A percentile compares a stretch with the other conserved stretches of the same genome.
These are phyloP conservation scores for Coemansia sp. DNA, from an alignment of 192 early-diverging fungal genomes.

Conservation along the genomic window DNA sequence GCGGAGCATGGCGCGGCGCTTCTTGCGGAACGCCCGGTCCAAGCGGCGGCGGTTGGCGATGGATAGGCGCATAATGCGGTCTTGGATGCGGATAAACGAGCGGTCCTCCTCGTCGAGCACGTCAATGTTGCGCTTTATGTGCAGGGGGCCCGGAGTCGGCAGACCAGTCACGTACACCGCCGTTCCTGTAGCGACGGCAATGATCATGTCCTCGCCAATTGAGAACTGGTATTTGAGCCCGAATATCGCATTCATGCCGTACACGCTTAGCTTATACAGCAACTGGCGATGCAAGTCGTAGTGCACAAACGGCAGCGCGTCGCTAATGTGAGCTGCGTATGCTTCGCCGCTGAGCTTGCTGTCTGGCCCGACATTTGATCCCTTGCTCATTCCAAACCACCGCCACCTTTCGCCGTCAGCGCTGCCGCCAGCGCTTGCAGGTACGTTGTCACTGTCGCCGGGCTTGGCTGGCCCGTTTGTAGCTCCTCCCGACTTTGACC, in stretches of 20 bases:
- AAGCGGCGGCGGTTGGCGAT: slow-evolving; percentile 67
- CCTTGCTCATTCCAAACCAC: slow-evolving; percentile 14
- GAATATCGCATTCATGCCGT: slow-evolving; percentile 80
- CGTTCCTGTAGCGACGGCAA: slow-evolving; percentile 75
- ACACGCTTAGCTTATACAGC: slow-evolving; percentile 76
- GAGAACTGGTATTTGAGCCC: slow-evolving; percentile 61
- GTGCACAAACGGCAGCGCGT: slow-evolving; percentile 80
- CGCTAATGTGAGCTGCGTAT: slow-evolving; percentile 70
- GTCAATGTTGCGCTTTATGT: slow-evolving; percentile 73
- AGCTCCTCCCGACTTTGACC: slow-evolving; percentile 8
- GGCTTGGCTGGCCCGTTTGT: slow-evolving; percentile 1
- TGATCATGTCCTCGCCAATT: slow-evolving; percentile 59
- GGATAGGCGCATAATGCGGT: slow-evolving; percentile 66
- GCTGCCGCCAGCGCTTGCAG: background rate
- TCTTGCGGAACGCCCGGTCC: slow-evolving; percentile 56
- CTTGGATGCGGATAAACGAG: slow-evolving; percentile 69
- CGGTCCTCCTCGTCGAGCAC: slow-evolving; percentile 75
- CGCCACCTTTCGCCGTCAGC: slow-evolving; percentile 6
- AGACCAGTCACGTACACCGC: slow-evolving; percentile 71
- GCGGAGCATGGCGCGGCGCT: slow-evolving; percentile 28
- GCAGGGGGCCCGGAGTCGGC: slow-evolving; percentile 69
- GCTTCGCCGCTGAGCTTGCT: slow-evolving; percentile 64
- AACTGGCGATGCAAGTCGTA: slow-evolving; percentile 85
- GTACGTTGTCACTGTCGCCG: background rate
- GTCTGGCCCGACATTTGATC: slow-evolving; percentile 19